Percentiles rank a stretch among this genome's conserved stretches.
Conservation (phyloP, 331 rosid species). For the Saraca asoca region DNA sequence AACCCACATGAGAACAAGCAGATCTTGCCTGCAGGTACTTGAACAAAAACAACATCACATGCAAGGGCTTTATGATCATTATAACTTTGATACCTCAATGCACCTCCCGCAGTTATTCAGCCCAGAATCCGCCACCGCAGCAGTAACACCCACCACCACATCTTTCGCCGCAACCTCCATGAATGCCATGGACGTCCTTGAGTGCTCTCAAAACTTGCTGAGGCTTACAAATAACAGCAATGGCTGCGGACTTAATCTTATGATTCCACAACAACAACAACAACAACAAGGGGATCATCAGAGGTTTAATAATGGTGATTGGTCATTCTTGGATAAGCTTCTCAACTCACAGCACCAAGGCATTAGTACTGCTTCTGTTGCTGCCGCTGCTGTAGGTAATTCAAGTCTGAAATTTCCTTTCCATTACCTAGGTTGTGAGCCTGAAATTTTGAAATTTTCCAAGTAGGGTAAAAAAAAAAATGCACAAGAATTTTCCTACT, state of each 20-base stretch:
- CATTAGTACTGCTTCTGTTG: conserved; percentile 28
- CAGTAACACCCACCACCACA: conserved; percentile 1
- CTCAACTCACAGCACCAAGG: conserved; percentile 58
- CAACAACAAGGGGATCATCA: conserved; percentile 41
- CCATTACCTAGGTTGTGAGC: conserved; percentile 66
- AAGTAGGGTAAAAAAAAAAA: conserved; percentile 40
- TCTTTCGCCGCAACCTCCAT: conserved; percentile 43
- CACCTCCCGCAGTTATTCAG: conserved; percentile 90
- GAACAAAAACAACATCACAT: conserved; percentile 59
- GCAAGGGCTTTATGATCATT: conserved; percentile 46
- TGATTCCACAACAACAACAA: conserved; percentile 22
- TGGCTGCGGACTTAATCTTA: conserved; percentile 42
- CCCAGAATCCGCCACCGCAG: conserved; percentile 55
- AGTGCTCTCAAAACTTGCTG: conserved; percentile 65
- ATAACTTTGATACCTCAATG: conserved; percentile 62
- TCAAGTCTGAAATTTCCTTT: conserved; percentile 71
- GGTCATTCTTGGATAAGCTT: conserved; percentile 94
- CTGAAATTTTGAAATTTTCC: conserved; percentile 60
- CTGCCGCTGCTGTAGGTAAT: conserved; percentile 36
- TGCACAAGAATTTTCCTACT: not conserved
- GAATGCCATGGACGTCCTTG: conserved; percentile 58
- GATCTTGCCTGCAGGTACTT: conserved; percentile 38
- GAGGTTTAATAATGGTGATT: conserved; percentile 56
- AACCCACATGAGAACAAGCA: conserved; percentile 52
- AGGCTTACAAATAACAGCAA: conserved; percentile 52